Evolutionary conservation across 73 alveolate species (phyloP).

Genomic region (Stentor coeruleus): DNA sequence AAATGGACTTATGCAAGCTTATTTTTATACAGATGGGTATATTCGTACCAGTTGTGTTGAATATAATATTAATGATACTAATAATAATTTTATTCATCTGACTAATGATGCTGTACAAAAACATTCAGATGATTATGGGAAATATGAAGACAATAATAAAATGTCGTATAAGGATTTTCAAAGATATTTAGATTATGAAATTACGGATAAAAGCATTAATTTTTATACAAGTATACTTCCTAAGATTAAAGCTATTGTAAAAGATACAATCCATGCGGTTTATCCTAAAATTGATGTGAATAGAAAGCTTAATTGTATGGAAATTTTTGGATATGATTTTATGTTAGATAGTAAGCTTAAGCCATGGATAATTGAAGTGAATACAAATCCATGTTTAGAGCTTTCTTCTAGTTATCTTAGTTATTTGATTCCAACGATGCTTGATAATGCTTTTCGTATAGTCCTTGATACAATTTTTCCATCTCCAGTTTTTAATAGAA

Average conservation of each 20-base stretch:
- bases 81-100: conserved; percentile 50
- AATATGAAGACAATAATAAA: conserved; percentile 60
- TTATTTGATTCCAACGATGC: conserved; percentile 77
- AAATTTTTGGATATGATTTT: conserved; percentile 90
- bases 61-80: conserved; percentile 37
- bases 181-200: conserved; percentile 18
- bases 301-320: conserved; percentile 73
- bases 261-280: conserved; percentile 42
- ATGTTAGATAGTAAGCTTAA: conserved; percentile 78
- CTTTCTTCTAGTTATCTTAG: conserved; percentile 73
- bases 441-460: conserved; percentile 84
- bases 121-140: conserved; percentile 63
- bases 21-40: conserved; percentile 69
- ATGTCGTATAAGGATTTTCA: conserved; percentile 42
- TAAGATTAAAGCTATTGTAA: neutral
- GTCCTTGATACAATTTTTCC: conserved; percentile 65
- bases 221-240: conserved; percentile 2
- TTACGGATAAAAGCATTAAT: conserved; percentile 14
- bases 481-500: neutral
- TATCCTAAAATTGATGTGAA: conserved; percentile 67
- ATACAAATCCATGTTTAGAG: conserved; percentile 87
- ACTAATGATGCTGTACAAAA: conserved; percentile 78
- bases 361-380: conserved; percentile 81
- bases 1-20: conserved; percentile 47
- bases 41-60: conserved; percentile 59